Base-by-base conservation (phyloP, 345 rosid species). In the Cardiospermum halicacabum region DNA sequence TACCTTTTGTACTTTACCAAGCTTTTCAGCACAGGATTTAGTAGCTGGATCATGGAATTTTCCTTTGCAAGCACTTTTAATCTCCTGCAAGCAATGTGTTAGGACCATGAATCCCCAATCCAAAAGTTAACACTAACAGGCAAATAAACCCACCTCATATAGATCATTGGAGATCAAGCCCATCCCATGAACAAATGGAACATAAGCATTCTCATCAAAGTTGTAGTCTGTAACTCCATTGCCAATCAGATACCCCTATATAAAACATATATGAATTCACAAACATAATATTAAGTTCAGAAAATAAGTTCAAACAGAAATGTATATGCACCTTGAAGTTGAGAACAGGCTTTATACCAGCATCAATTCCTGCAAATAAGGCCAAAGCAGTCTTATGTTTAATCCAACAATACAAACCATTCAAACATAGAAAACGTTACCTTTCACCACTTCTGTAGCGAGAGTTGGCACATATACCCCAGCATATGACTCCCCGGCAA, bases 401-500 rank as follows among this genome's bases (percentile, higher is more conserved):
- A 37, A 51, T 62, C 53, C 16, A 27, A n/a, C n/a, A n/a, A 28
- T 12, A 63, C 43, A 62, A 11, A 30, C 19, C 70, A 56, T 43
- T 32, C 34, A 58, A 56, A 63, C 27, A 30, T 8, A 71, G 59
- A 26, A 67, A 55, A 8, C 9, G 18, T 0, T 74, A 92, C 97
- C 97, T 77, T 88, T 86, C 57, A 76, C 75, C 37, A 90, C 78
- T 84, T 93, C 84, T 47, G 62, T 67, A 65, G 91, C 83, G 71
- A 93, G 96, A 56, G 86, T 90, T 27, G 97, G 98, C 63, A 93
- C 91, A 65, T 84, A 90, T 48, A 93, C 64, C 68, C 97, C 98
- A 60, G 97, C 96, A 78, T 86, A 93, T 3, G 98, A 93, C 85
- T 89, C 98, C 73, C 98, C 98, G 16, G 97, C 68, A 60, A 93